Conservation (phyloP, 768 basidiomycete genomes). For the Psilocybe tampanensis region DNA sequence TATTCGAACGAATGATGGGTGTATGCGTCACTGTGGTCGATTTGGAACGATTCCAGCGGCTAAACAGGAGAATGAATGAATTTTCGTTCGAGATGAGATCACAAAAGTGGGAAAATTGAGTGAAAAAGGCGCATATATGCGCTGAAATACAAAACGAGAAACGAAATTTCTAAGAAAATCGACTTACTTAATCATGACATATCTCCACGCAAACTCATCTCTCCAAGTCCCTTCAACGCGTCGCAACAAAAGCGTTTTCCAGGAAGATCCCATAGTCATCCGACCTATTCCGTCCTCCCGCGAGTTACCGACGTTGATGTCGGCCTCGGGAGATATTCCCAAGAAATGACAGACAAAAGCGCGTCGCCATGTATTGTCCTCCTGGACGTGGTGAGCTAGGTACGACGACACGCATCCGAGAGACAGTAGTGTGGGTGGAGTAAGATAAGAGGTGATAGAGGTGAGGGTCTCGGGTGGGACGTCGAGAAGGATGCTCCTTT, state of each 20-base stretch:
- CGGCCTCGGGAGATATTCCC: conserved; percentile 65
- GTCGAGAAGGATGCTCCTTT: conserved; percentile 42
- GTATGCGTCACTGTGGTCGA: conserved; percentile 61
- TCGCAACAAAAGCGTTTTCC: conserved; percentile 53
- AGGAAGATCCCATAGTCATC: background rate
- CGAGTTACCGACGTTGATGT: conserved; percentile 43
- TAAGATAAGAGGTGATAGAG: conserved; percentile 73
- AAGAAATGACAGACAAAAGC: conserved; percentile 74
- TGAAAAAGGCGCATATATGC: background rate
- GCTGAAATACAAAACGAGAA: background rate
- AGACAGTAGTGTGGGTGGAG: conserved; percentile 60
- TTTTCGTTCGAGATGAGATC: background rate
- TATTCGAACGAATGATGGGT: conserved; percentile 55
- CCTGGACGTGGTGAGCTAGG: conserved; percentile 66
- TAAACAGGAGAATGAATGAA: conserved; percentile 27
- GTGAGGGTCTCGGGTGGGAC: conserved; percentile 75
- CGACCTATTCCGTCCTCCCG: background rate
- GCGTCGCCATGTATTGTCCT: conserved; percentile 80
- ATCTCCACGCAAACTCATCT: conserved; percentile 64
- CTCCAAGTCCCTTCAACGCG: conserved; percentile 64
- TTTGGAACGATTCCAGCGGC: conserved; percentile 72
- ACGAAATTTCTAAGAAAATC: background rate
- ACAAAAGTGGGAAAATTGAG: background rate
- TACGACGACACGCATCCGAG: conserved; percentile 54
- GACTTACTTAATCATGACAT: conserved; percentile 54